Evolutionary conservation across 2,329 filamentous ascomycete species (phyloP).

Genomic region (Claviceps digitariae): DNA sequence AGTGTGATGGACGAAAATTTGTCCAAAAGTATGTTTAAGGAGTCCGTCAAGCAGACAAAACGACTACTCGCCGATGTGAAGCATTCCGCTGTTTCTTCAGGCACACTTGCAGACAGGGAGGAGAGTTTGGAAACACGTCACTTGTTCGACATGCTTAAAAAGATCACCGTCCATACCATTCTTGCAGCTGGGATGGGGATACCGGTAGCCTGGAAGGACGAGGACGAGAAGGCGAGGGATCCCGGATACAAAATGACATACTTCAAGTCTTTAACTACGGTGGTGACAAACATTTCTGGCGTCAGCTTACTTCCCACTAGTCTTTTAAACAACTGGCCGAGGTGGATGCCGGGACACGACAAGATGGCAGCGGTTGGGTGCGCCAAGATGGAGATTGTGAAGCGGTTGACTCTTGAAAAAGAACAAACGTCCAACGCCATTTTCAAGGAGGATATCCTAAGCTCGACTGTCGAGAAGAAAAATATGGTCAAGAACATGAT

Average conservation of each 20-base stretch:
- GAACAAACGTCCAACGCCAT: neutral
- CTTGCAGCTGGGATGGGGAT: neutral
- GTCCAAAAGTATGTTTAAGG: neutral
- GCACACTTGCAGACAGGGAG: neutral
- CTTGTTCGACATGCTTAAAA: conserved; percentile 3
- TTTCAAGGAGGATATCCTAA: neutral
- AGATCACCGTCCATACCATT: neutral
- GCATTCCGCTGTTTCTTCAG: neutral
- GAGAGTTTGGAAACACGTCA: neutral
- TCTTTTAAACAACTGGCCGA: neutral
- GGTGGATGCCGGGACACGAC: neutral
- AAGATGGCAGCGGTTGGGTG: neutral
- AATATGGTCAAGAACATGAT: conserved; percentile 1
- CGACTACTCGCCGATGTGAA: neutral
- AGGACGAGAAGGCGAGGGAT: neutral
- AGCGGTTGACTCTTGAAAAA: neutral
- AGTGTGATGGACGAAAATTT: neutral
- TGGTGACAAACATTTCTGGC: neutral
- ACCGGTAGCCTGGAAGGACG: neutral
- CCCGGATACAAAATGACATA: neutral
- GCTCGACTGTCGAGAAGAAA: neutral
- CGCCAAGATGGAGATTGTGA: neutral
- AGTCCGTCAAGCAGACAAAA: neutral
- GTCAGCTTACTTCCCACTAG: neutral
- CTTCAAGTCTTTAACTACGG: neutral